Conservation (phyloP, 176 grass and related monocot species). For the Pontederia paniculata region DNA sequence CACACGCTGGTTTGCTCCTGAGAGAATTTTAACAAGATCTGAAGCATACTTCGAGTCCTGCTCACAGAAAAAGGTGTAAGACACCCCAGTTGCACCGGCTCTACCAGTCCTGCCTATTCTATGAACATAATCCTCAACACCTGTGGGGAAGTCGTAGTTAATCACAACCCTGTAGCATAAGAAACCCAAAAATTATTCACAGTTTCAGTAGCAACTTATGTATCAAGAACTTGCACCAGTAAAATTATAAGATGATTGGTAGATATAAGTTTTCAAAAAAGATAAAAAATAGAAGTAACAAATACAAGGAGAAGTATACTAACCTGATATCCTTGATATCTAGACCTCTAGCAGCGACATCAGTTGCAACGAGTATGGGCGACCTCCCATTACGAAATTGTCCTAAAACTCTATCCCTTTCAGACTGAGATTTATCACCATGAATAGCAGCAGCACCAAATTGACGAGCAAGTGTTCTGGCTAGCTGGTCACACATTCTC, state of each 20-base stretch:
- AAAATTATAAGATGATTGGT: neutral
- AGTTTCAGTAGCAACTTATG: neutral
- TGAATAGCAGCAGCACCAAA: conserved; percentile 87
- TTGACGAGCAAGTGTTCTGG: conserved; percentile 54
- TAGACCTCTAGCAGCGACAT: conserved; percentile 89
- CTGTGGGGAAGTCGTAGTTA: conserved; percentile 97
- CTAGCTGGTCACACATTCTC: conserved; percentile 91
- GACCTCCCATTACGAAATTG: conserved; percentile 73
- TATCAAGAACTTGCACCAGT: neutral
- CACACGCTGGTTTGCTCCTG: conserved; percentile 72
- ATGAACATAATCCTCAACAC: conserved; percentile 95
- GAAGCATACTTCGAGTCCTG: conserved; percentile 74
- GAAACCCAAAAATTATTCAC: neutral
- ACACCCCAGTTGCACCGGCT: conserved; percentile 84
- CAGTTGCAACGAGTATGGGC: conserved; percentile 84
- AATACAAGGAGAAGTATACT: neutral
- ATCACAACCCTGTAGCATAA: conserved; percentile 61
- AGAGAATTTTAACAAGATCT: conserved; percentile 82
- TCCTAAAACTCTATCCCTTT: conserved; percentile 85
- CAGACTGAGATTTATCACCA: conserved; percentile 87
- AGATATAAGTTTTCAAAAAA: neutral
- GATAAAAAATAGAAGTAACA: neutral
- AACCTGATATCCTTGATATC: conserved; percentile 99
- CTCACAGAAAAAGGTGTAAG: conserved; percentile 91
- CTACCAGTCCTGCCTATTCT: conserved; percentile 90